Base-by-base conservation (phyloP, 306 rosid genomes). In the Bauhinia variegata region DNA sequence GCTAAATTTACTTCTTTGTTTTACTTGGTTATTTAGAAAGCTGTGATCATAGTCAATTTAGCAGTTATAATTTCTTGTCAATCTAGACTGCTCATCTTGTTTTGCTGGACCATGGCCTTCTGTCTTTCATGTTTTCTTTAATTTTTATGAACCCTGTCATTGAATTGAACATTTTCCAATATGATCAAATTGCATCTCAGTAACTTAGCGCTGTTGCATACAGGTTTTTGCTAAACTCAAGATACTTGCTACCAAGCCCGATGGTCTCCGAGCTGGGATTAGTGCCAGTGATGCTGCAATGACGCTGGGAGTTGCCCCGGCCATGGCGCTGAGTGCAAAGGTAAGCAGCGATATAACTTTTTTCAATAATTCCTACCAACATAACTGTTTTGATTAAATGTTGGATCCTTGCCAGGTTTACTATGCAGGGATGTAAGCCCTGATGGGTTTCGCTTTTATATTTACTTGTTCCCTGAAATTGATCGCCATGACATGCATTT, bases 261-360 rank as follows among this genome's bases (percentile, higher is more conserved):
- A 89, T 44, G 86, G 96, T 72, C 91, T 93, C 46, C 82, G 80
- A 81, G 71, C 75, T 49, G 98, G 97, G 39, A 73, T 93, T 68
- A 93, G 98, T 85, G 88, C 97, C 2, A 80, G 97, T 75, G 98
- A 93, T 78, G 96, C 98, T 79, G 95, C 98, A 70, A 89, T 59
- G 80, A 88, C 90, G 44, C 82, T 89, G 53, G 95, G 97, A 65
- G 82, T 93, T 72, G 98, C 97, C 42, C 98, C 97, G 52, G 90
- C 88, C 75, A 89, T 93, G 97, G 98, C 97, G 98, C 97, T 19
- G 98, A 93, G 85, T 86, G 82, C 86, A 89, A 80, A 79, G 98
- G 96, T 89, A 73, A 8, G 4, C 58, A n/a, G 42, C 63, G 75
- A 58, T 31, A 67, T 38, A 30, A 46, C 65, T 49, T 65, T 46